Conservation (phyloP, 441 rosid genomes). For the Erysimum pusillum region DNA sequence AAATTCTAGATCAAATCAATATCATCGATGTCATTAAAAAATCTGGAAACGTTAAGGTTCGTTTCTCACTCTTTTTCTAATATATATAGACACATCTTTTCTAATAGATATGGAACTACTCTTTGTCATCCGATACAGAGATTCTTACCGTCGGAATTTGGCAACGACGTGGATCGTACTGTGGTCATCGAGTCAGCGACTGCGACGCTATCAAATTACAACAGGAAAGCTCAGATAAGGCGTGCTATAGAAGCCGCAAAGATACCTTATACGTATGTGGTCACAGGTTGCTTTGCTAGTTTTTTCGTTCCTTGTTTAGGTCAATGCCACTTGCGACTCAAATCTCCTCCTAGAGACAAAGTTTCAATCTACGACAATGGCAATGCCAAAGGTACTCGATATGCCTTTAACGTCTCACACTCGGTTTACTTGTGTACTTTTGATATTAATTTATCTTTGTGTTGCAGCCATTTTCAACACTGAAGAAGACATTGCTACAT, state of each 20-base stretch:
- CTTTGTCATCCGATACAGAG: constrained; percentile 45
- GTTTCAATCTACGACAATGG: constrained; percentile 55
- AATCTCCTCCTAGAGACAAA: constrained; percentile 55
- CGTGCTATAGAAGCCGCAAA: constrained; percentile 63
- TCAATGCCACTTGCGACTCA: constrained; percentile 49
- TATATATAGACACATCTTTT: not conserved
- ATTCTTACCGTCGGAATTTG: constrained; percentile 71
- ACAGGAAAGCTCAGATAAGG: constrained; percentile 56
- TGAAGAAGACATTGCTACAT: constrained; percentile 59
- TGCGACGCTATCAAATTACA: constrained; percentile 45
- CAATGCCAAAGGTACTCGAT: constrained; percentile 52
- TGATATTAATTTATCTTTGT: not conserved
- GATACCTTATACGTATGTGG: constrained; percentile 60
- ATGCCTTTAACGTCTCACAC: not conserved
- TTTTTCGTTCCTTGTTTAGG: constrained; percentile 49
- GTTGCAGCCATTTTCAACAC: constrained; percentile 56
- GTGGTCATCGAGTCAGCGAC: constrained; percentile 53
- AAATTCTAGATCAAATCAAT: constrained; percentile 58
- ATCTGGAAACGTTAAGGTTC: constrained; percentile 65
- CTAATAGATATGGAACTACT: not conserved
- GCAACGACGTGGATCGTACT: constrained; percentile 63
- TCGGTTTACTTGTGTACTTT: not conserved
- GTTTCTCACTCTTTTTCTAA: not conserved
- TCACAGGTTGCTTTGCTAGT: constrained; percentile 55
- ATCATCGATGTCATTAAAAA: constrained; percentile 65